These are phyloP conservation scores for Fusarium ramigenum DNA, from an alignment of 2,329 filamentous ascomycete species.

Conservation along the genomic window DNA sequence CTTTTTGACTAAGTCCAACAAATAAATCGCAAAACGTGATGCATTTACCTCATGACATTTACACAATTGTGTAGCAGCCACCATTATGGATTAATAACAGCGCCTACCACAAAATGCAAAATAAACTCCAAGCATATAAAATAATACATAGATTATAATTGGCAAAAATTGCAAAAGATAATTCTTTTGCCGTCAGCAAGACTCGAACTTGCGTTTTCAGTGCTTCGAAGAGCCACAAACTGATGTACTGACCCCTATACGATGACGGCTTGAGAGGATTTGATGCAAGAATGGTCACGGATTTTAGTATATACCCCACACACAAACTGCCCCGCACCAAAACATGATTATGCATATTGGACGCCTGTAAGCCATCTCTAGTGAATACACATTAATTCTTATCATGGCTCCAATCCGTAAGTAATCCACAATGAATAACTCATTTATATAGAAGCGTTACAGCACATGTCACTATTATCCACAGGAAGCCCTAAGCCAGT, in stretches of 20 bases:
- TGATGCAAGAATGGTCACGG: not conserved
- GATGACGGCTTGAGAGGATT: constrained; percentile 24
- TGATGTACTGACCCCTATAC: constrained; percentile 39
- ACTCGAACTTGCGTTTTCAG: constrained; percentile 40
- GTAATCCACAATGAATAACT: too few relatives aligned
- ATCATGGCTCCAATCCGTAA: not conserved
- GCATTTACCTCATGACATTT: not conserved
- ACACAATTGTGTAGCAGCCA: not conserved
- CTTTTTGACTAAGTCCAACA: too few relatives aligned
- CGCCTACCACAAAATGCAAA: not conserved
- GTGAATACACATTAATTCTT: not conserved
- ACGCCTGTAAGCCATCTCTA: not conserved
- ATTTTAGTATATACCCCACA: not conserved
- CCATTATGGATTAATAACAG: not conserved
- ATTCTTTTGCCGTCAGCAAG: constrained; percentile 32
- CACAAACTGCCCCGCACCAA: too few relatives aligned
- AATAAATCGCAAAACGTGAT: not conserved
- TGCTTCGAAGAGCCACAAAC: constrained; percentile 34
- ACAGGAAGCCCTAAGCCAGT: not conserved
- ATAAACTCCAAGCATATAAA: not conserved
- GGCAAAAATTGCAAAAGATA: constrained; percentile 1
- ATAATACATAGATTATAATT: rapidly evolving
- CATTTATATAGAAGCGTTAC: too few relatives aligned
- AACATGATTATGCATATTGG: too few relatives aligned
- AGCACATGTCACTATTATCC: not conserved